Conservation (phyloP, 306 rosid genomes). For the Cercis canadensis region DNA sequence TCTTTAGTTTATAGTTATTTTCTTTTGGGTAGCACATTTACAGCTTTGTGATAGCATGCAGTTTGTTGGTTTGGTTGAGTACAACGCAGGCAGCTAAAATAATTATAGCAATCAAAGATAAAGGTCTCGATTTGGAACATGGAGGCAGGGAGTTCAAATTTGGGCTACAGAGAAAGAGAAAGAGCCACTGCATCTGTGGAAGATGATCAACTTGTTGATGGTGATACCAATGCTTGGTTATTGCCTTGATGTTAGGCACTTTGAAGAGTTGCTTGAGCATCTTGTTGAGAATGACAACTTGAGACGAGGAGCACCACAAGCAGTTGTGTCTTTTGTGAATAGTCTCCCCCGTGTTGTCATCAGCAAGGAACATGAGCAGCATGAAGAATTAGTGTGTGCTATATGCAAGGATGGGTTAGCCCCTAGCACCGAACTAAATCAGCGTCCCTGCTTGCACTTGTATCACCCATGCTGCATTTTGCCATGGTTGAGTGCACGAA, state of each 20-base stretch:
- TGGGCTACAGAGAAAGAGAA: no score
- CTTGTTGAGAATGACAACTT: conserved; percentile 75
- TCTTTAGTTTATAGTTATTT: no score
- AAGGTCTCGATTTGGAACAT: no score
- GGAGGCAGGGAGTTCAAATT: no score
- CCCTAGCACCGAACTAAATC: conserved; percentile 65
- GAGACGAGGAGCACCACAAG: conserved; percentile 95
- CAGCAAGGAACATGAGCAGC: conserved; percentile 65
- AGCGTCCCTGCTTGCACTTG: conserved; percentile 88
- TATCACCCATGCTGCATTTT: conserved; percentile 85
- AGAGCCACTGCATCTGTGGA: conserved; percentile 46
- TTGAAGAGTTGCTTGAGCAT: conserved; percentile 74
- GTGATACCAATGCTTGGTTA: conserved; percentile 53
- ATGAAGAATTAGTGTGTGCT: conserved; percentile 75
- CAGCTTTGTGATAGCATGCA: no score
- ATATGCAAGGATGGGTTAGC: conserved; percentile 82
- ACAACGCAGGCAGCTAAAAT: no score
- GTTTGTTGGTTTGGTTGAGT: no score
- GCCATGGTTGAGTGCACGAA: conserved; percentile 91
- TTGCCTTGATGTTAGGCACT: conserved; percentile 64
- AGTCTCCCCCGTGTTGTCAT: conserved; percentile 66
- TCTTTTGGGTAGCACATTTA: no score
- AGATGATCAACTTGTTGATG: conserved; percentile 59
- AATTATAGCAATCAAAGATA: no score
- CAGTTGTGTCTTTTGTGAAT: conserved; percentile 60